Conservation (phyloP, 176 grass and related monocot genomes). For the Juncus effusus region DNA sequence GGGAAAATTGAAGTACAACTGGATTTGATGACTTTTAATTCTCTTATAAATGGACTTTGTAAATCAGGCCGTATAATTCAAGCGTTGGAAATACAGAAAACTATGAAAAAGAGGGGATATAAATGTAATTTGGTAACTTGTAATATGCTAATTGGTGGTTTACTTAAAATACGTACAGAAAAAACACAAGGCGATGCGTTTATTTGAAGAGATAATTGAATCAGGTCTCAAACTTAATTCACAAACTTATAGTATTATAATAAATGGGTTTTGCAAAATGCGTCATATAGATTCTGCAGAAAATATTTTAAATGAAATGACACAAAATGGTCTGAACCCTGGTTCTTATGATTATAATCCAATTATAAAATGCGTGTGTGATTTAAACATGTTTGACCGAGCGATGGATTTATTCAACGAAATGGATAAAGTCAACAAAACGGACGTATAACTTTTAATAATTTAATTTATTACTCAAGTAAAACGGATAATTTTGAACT, state of each 20-base stretch:
- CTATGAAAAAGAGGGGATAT: slow-evolving; percentile 28
- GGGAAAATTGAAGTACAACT: slow-evolving; percentile 23
- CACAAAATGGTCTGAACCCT: slow-evolving; percentile 15
- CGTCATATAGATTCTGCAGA: slow-evolving; percentile 22
- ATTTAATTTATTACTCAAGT: slow-evolving; percentile 31
- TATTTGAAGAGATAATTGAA: slow-evolving; percentile 31
- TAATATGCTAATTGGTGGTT: slow-evolving; percentile 39
- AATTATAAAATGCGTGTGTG: slow-evolving; percentile 22
- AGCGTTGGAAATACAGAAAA: slow-evolving; percentile 38
- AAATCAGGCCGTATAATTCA: slow-evolving; percentile 20
- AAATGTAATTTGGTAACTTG: slow-evolving; percentile 32
- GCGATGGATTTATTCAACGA: slow-evolving; percentile 38
- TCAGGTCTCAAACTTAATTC: slow-evolving; percentile 29
- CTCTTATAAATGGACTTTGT: slow-evolving; percentile 42
- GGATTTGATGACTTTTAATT: slow-evolving; percentile 39
- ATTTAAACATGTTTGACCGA: slow-evolving; percentile 28
- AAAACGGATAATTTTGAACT: slow-evolving; percentile 32
- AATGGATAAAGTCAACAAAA: slow-evolving; percentile 20
- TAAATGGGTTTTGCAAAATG: slow-evolving; percentile 48
- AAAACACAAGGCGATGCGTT: slow-evolving; percentile 23
- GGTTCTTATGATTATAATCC: slow-evolving; percentile 35
- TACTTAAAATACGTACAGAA: slow-evolving; percentile 26
- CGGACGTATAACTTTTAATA: slow-evolving; percentile 33
- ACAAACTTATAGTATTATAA: slow-evolving; percentile 42
- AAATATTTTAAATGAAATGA: slow-evolving; percentile 37